Evolutionary conservation across 441 rosid genomes (phyloP), one percentile per base, ranked within the genome.

Genomic region (Lepidium campestre): DNA sequence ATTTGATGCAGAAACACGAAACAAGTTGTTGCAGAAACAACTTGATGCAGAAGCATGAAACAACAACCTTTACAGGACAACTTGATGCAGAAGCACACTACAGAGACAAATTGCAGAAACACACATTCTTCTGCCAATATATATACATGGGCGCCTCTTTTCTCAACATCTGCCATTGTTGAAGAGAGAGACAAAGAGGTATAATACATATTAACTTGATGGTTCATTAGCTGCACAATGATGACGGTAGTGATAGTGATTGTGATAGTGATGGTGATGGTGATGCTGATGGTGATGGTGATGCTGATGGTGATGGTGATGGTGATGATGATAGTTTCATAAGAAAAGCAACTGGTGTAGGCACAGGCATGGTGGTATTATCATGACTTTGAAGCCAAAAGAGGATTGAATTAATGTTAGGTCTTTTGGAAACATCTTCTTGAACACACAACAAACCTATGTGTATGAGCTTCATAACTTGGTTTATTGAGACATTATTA

Each of bases 391-490:
- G 46, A 37, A 57, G 32, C 62, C 62, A 57, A 57, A 57, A 39
- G 13, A 57, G 32, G 62, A 57, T 37, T 37, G 62, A 57, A n/a
- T 5, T 57, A 9, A 57, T 22, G 20, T 34, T 57, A 57, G 62
- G 46, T 57, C 62, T 57, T 22, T 9, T 22, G 46, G 46, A 57
- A 37, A 22, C 20, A 20, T 37, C 9, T 13, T 57, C 62, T 57
- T 57, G 62, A 57, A 57, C 34, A 57, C 62, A 57, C 46, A 57
- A 37, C 20, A 57, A 57, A 37, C 62, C 62, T 22, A 57, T 57
- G 45, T 57, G 46, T 19, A 57, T 57, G 32, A 37, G 46, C 34
- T 57, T 37, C 34, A 22, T 39, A 37, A 57, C 62, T 22, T 57
- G 32, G n/a, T 57, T 8, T n/a, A 22, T 57, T 22, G 62, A 57